A percentile compares a stretch with the other conserved stretches of the same genome.
Conservation (phyloP, 106 monocot genomes). For the Xerophyta viscosa region DNA sequence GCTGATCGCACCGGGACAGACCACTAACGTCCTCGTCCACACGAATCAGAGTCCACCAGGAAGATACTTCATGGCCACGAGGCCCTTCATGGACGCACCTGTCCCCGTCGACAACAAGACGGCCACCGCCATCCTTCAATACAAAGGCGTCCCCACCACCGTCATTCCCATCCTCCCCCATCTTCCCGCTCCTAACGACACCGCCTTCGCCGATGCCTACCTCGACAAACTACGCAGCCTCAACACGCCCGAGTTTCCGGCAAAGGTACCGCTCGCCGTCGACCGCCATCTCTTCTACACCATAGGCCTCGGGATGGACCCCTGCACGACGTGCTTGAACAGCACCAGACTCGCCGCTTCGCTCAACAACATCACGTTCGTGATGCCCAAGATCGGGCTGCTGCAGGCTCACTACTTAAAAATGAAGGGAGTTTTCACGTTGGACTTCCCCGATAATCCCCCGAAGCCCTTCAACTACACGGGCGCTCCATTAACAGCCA, state of each 20-base stretch:
- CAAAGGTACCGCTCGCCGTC: constrained; percentile 24
- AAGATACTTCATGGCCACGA: constrained; percentile 27
- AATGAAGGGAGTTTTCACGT: constrained; percentile 24
- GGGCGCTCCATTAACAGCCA: constrained; percentile 32
- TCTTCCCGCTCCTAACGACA: constrained; percentile 18
- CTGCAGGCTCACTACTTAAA: constrained; percentile 38
- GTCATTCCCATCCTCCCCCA: constrained; percentile 19
- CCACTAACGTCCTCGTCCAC: constrained; percentile 24
- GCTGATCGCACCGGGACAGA: constrained; percentile 28
- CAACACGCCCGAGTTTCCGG: constrained; percentile 19
- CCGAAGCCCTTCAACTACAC: constrained; percentile 29
- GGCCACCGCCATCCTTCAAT: constrained; percentile 34
- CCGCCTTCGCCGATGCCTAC: constrained; percentile 14
- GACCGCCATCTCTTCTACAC: constrained; percentile 41
- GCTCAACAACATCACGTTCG: constrained; percentile 39
- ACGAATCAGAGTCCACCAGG: constrained; percentile 18
- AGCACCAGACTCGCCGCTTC: constrained; percentile 30
- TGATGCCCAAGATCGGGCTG: constrained; percentile 22
- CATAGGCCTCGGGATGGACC: constrained; percentile 19
- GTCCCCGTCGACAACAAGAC: constrained; percentile 40
- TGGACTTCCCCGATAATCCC: constrained; percentile 38
- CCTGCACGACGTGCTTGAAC: constrained; percentile 28
- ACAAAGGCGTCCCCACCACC: constrained; percentile 25
- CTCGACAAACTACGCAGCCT: constrained; percentile 21
- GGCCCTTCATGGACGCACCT: constrained; percentile 24